Percentiles rank a stretch among this genome's conserved stretches.
Evolutionary conservation across 1,284 basidiomycete species (phyloP).

Genomic region (Earliella scabrosa): DNA sequence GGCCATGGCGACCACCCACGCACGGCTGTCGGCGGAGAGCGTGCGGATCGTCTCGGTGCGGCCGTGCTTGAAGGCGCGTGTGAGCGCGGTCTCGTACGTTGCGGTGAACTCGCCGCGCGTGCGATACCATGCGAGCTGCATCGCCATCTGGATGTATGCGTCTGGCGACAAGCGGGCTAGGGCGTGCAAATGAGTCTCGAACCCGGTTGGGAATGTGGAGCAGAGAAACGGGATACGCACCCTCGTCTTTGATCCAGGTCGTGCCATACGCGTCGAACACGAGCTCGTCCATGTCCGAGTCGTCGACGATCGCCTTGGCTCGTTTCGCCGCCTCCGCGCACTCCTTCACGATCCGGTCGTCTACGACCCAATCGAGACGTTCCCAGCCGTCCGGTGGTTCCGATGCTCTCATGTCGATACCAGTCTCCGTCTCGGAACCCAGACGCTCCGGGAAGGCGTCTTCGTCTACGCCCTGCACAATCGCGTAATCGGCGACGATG

Average conservation of each 20-base stretch:
- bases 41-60: slow-evolving; percentile 93
- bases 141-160: slow-evolving; percentile 91
- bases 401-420: background rate
- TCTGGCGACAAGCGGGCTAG: slow-evolving; percentile 83
- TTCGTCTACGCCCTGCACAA: slow-evolving; percentile 65
- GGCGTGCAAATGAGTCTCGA: too few relatives aligned
- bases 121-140: slow-evolving; percentile 92
- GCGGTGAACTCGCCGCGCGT: slow-evolving; percentile 82
- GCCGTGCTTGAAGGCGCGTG: slow-evolving; percentile 89
- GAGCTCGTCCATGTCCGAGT: slow-evolving; percentile 86
- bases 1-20: slow-evolving; percentile 81
- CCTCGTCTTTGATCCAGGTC: slow-evolving; percentile 84
- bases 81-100: slow-evolving; percentile 95
- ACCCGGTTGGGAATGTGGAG: too few relatives aligned
- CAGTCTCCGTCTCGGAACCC: background rate
- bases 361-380: slow-evolving; percentile 79
- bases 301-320: slow-evolving; percentile 66
- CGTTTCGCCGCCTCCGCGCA: slow-evolving; percentile 64
- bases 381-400: slow-evolving; percentile 53
- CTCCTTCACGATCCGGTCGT: slow-evolving; percentile 61
- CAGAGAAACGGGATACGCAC: slow-evolving; percentile 29
- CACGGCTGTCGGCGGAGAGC: slow-evolving; percentile 76
- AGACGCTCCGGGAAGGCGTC: slow-evolving; percentile 35
- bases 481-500: slow-evolving; percentile 86
- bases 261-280: slow-evolving; percentile 89